Evolutionary conservation across 2,329 filamentous ascomycete genomes (phyloP), one percentile per base, ranked within the genome.

Genomic region (Hypoxylon sp.): DNA sequence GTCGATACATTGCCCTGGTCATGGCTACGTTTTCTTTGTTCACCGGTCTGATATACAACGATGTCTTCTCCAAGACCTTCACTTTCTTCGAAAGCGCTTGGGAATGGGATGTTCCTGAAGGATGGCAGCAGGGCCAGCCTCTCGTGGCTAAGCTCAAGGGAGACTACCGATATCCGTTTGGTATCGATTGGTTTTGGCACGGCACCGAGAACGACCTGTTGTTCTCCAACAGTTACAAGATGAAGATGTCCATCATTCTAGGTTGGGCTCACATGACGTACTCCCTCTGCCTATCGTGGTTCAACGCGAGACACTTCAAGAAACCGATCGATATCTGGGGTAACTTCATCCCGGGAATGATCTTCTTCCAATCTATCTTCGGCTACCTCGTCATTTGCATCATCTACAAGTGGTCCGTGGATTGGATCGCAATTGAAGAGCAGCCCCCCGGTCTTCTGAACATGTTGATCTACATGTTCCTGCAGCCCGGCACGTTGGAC

Each of bases 391-490:
- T 97, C 53, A 85, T 98, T 77, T 94, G 93, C 77, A 98, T 99
- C 77, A 83, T 99, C 75, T 98, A 97, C 87, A 99, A 99, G 83
- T 99, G 97, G 96, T 91, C 88, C 8, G 87, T 97, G 40, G 91
- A 99, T 81, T 99, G 96, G 96, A 75, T 79, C 30, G 89, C 85
- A 10, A 86, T 86, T 46, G 89, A 85, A 44, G 79, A 86, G 73
- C 86, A 89, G 69, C 93, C 97, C 1, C 96, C 97, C 2, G 94
- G 94, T 76, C 86, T 99, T 67, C 84, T 99, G 70, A 99, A 99
- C 87, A 98, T 98, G 95, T 86, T 99, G 77, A 99, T 99, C 77
- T 98, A 98, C 88, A 99, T 99, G 97, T 99, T 99, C 85, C 83
- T 99, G 74, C 90, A 91, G 71, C 96, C 96, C 2, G 94, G 94